Evolutionary conservation across 208 protist genomes (phyloP).

Genomic region (Wallacemonas sp.): DNA sequence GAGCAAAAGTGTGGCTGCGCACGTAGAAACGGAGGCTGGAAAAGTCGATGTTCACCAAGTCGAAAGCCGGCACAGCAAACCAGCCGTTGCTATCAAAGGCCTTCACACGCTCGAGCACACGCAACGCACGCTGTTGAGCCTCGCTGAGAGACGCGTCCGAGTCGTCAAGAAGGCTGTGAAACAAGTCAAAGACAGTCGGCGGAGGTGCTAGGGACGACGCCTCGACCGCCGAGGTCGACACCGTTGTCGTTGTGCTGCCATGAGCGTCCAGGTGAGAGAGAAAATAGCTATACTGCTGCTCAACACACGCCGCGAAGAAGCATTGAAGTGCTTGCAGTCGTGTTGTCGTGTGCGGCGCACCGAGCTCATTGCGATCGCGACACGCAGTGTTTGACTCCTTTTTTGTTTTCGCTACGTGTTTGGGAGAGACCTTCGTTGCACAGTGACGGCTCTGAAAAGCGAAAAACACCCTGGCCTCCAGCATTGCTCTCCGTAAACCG

Average conservation of each 20-base stretch:
- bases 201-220: not conserved
- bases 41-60: slow-evolving; percentile 77
- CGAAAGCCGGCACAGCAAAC: slow-evolving; percentile 80
- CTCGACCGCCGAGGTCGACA: not conserved
- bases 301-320: not conserved
- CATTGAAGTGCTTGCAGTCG: not conserved
- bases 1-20: slow-evolving; percentile 32
- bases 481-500: slow-evolving; percentile 52
- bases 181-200: not conserved
- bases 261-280: not conserved
- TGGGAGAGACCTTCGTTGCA: not conserved
- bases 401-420: not conserved
- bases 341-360: not conserved
- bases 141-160: slow-evolving; percentile 13
- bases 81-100: slow-evolving; percentile 55
- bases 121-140: slow-evolving; percentile 35
- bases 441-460: slow-evolving; percentile 1
- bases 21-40: slow-evolving; percentile 65
- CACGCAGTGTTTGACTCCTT: too few relatives aligned
- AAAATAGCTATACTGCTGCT: not conserved
- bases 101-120: slow-evolving; percentile 46
- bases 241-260: not conserved
- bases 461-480: slow-evolving; percentile 57
- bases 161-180: not conserved
- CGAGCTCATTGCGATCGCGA: slow-evolving; percentile 3